Evolutionary conservation across 495 filamentous ascomycete species (phyloP).

Genomic region (Podospora appendiculata): DNA sequence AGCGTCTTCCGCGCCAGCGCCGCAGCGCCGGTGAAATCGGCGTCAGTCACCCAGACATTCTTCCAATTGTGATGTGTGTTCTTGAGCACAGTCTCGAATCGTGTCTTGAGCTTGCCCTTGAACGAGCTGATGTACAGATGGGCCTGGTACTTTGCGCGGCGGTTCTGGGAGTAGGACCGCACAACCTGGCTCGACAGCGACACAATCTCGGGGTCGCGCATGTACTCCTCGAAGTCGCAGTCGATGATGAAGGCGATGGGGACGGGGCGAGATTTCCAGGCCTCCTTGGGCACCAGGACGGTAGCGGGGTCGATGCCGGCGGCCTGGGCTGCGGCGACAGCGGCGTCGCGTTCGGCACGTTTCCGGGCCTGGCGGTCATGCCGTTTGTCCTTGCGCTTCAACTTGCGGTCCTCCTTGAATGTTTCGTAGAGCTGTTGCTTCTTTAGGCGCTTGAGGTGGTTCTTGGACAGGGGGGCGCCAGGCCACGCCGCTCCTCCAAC

Average conservation of each 20-base stretch:
- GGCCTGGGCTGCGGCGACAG: conserved; percentile 35
- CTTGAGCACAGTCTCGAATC: conserved; percentile 66
- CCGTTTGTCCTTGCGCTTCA: conserved; percentile 62
- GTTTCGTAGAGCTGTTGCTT: conserved; percentile 61
- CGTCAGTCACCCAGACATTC: conserved; percentile 58
- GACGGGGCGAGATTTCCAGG: conserved; percentile 35
- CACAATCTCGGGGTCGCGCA: conserved; percentile 73
- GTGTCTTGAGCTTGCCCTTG: conserved; percentile 61
- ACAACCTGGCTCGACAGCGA: conserved; percentile 79
- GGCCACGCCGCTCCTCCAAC: background rate
- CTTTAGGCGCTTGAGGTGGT: conserved; percentile 65
- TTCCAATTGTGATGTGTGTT: conserved; percentile 73
- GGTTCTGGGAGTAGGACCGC: conserved; percentile 82
- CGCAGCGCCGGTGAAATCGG: conserved; percentile 61
- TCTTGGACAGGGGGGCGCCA: conserved; percentile 57
- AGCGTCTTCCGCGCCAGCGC: conserved; percentile 53
- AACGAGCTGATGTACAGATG: conserved; percentile 73
- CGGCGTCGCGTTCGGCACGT: conserved; percentile 28
- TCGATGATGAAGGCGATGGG: conserved; percentile 80
- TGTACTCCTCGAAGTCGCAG: conserved; percentile 85
- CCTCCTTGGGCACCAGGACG: conserved; percentile 14
- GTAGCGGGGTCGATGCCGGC: conserved; percentile 27
- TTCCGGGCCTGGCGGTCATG: conserved; percentile 55
- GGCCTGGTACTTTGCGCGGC: conserved; percentile 50
- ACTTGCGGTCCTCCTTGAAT: conserved; percentile 59